Conservation (phyloP, 306 rosid genomes). For the Sicyos edulis region DNA sequence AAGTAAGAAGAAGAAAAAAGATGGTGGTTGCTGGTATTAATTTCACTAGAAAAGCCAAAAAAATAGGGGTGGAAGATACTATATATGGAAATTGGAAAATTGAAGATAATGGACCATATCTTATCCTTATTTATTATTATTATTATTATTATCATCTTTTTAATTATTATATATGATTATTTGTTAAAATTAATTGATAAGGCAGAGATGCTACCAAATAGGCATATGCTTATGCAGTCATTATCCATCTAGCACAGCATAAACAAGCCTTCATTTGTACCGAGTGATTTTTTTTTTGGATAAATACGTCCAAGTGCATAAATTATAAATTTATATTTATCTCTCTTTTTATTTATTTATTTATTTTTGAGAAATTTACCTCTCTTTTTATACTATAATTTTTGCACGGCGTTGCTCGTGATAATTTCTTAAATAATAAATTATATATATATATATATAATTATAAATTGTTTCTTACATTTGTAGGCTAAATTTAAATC, state of each 20-base stretch:
- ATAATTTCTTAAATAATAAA: no score
- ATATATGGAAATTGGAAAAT: constrained; percentile 3
- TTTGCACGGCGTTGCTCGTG: no score
- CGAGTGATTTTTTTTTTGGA: no score
- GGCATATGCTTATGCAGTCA: not conserved
- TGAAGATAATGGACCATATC: constrained; percentile 20
- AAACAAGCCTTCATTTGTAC: not conserved
- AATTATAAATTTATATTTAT: no score
- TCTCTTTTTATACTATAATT: no score
- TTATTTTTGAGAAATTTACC: no score
- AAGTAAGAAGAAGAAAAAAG: not conserved
- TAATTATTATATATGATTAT: not conserved
- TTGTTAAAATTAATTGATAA: not conserved
- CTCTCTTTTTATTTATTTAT: no score
- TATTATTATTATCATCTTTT: not conserved
- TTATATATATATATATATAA: no score
- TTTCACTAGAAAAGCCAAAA: constrained; percentile 9
- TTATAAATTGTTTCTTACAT: no score
- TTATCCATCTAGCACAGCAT: not conserved
- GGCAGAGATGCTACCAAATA: not conserved
- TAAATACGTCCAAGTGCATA: no score
- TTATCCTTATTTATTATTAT: not conserved
- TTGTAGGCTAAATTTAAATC: no score
- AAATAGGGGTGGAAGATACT: not conserved
- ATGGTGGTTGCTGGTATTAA: not conserved